phyloP scores from a whole-genome alignment of 2,329 filamentous ascomycete genomes.

The Ceratocystis albifundus region DNA sequence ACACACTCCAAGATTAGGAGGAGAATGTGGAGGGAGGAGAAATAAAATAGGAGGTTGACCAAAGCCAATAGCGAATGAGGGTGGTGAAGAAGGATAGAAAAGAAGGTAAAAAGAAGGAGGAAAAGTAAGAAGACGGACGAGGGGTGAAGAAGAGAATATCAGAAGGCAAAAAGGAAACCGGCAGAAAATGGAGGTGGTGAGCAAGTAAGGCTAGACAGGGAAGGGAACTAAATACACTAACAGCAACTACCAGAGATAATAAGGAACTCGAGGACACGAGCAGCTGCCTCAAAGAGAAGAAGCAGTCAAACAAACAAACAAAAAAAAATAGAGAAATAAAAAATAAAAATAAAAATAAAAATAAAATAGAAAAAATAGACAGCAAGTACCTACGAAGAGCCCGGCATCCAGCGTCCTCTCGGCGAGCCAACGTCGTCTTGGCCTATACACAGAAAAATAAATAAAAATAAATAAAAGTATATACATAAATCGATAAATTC shows the following conservation, averaged over 20 bases:
- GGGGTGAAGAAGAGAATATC: slow-evolving; percentile 15
- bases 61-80: slow-evolving; percentile 19
- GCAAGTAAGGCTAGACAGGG: slow-evolving; percentile 1
- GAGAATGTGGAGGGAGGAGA: not conserved
- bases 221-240: slow-evolving; percentile 4
- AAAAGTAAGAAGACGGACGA: not conserved
- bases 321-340: too few species aligned
- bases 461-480: too few species aligned
- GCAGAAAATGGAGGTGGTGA: slow-evolving; percentile 15
- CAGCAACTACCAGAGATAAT: slow-evolving; percentile 18
- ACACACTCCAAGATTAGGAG: slow-evolving; percentile 8
- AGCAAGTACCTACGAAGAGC: not conserved
- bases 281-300: not conserved
- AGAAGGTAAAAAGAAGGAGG: slow-evolving; percentile 18
- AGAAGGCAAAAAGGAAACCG: slow-evolving; percentile 16
- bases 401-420: not conserved
- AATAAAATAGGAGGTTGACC: slow-evolving; percentile 13
- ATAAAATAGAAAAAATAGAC: too few species aligned
- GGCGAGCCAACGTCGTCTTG: not conserved
- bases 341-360: too few species aligned
- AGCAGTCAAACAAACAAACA: not conserved
- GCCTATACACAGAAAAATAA: not conserved
- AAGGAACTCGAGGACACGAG: slow-evolving; percentile 1
- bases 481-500: not conserved
- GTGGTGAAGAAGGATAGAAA: slow-evolving; percentile 14